Base-by-base conservation (phyloP, 2,329 filamentous ascomycete genomes). In the Scortechinia acanthostroma region DNA sequence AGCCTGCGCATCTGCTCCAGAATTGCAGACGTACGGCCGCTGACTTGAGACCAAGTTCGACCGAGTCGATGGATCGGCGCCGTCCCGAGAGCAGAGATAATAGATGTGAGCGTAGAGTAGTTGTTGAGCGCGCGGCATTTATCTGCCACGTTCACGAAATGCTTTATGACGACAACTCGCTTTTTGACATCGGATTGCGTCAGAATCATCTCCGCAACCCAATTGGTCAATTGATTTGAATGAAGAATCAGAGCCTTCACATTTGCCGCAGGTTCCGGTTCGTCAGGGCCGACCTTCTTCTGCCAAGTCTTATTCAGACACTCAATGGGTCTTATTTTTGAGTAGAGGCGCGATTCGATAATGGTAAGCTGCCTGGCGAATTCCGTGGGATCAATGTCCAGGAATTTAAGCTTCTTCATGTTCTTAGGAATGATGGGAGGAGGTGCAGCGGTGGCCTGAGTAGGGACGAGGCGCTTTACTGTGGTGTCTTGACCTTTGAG, bases 301-400 rank as follows among this genome's bases (percentile, higher is more conserved):
- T 95, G 90, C 93, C 93, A 98, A 3, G 91, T 96, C 73, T 98
- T 98, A 68, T 95, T 96, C 49, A 98, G 70, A 61, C 91, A 97
- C 63, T 98, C 93, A 0, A 89, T 93, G 0, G 91, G 87, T 63
- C 91, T 91, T 63, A 98, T 95, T 68, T 95, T 96, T 54, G 86
- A 88, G 58, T 97, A 98, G 1, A 97, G 74, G 49, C 86, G 86
- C 2, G 91, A 95, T 64, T 98, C 93, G 51, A 98, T 95, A 52
- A 98, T 93, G 0, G 93, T 98, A 50, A 98, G 74, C 63, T 98
- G 93, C 42, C 93, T 83, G 16, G 93, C 93, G 64, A 98, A 97
- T 60, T 98, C 93, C 0, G 86, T 88, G 0, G 90, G 83, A 59
- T 98, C 93, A 54, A 98, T 96, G 59, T 98, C 93, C 46, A 97